A percentile compares a stretch with the other conserved stretches of the same genome.
Evolutionary conservation across 2,329 filamentous ascomycete genomes (phyloP).

Genomic region (Botryosphaeria agaves): DNA sequence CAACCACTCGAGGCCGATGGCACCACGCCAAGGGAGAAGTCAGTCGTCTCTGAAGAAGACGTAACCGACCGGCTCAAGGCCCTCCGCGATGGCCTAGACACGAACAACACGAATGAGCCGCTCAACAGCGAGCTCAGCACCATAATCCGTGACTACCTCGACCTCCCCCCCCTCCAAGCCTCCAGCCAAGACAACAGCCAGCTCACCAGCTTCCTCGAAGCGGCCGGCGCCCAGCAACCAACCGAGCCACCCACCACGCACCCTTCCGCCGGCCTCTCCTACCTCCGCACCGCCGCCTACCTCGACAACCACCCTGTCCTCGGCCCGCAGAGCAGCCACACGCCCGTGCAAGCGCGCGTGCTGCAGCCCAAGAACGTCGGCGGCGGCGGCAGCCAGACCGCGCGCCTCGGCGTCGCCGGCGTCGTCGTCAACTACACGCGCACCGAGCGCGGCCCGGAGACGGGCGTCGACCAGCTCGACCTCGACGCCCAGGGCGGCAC

Average conservation of each 20-base stretch:
- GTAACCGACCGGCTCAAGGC: constrained; percentile 11
- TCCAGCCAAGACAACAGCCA: no score
- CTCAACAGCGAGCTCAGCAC: constrained; percentile 33
- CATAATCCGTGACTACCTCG: constrained; percentile 37
- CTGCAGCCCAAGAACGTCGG: constrained; percentile 27
- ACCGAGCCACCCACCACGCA: constrained; percentile 42
- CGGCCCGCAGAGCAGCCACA: constrained; percentile 36
- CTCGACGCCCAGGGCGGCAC: constrained; percentile 29
- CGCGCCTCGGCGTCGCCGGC: constrained; percentile 25
- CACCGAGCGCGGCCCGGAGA: constrained; percentile 13
- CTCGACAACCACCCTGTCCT: constrained; percentile 42
- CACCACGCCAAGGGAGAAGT: constrained; percentile 5
- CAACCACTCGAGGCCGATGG: not conserved
- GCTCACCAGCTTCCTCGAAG: not conserved
- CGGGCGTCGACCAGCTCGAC: constrained; percentile 23
- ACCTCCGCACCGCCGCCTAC: constrained; percentile 36
- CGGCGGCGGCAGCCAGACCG: constrained; percentile 14
- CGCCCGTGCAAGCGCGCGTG: constrained; percentile 40
- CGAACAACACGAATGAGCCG: constrained; percentile 2
- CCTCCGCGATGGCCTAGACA: constrained; percentile 11
- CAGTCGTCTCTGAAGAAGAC: constrained; percentile 9
- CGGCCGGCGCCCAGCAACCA: constrained; percentile 6
- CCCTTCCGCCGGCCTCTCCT: constrained; percentile 46
- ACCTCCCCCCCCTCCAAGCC: constrained; percentile 27
- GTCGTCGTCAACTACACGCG: constrained; percentile 22